These are phyloP conservation scores for Didymella lethalis DNA, from an alignment of 2,329 filamentous ascomycete species.

Conservation along the genomic window DNA sequence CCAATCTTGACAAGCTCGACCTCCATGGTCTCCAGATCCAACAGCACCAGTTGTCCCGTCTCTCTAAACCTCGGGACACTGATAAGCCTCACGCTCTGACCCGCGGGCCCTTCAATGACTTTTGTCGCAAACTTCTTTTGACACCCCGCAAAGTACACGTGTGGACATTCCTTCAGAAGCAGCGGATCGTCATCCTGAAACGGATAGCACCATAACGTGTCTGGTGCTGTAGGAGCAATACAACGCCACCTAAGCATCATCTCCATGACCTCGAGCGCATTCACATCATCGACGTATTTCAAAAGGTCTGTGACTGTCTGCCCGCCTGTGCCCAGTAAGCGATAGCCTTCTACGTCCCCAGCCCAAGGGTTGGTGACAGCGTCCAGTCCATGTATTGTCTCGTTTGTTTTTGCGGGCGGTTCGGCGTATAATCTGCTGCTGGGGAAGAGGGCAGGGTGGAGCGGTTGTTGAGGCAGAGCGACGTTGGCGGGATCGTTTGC, in stretches of 20 bases:
- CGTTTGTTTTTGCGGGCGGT: slow-evolving; percentile 51
- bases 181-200: slow-evolving; percentile 95
- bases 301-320: slow-evolving; percentile 95
- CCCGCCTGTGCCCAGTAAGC: slow-evolving; percentile 83
- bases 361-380: slow-evolving; percentile 93
- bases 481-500: slow-evolving; percentile 86
- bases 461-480: slow-evolving; percentile 88
- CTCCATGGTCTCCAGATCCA: slow-evolving; percentile 86
- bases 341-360: slow-evolving; percentile 88
- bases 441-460: slow-evolving; percentile 92
- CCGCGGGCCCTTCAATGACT: slow-evolving; percentile 69
- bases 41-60: slow-evolving; percentile 79
- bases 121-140: slow-evolving; percentile 80
- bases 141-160: slow-evolving; percentile 89
- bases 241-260: slow-evolving; percentile 92
- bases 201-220: slow-evolving; percentile 95
- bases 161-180: slow-evolving; percentile 82
- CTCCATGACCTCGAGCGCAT: slow-evolving; percentile 89
- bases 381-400: slow-evolving; percentile 77
- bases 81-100: slow-evolving; percentile 78
- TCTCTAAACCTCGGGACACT: slow-evolving; percentile 82
- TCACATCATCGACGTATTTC: slow-evolving; percentile 83
- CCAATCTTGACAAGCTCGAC: slow-evolving; percentile 67
- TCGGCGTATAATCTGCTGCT: slow-evolving; percentile 72
- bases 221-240: slow-evolving; percentile 90